Percentiles rank a stretch among this genome's conserved stretches.
Conservation (phyloP, 2,329 filamentous ascomycete genomes). For the Nemania sp. region DNA sequence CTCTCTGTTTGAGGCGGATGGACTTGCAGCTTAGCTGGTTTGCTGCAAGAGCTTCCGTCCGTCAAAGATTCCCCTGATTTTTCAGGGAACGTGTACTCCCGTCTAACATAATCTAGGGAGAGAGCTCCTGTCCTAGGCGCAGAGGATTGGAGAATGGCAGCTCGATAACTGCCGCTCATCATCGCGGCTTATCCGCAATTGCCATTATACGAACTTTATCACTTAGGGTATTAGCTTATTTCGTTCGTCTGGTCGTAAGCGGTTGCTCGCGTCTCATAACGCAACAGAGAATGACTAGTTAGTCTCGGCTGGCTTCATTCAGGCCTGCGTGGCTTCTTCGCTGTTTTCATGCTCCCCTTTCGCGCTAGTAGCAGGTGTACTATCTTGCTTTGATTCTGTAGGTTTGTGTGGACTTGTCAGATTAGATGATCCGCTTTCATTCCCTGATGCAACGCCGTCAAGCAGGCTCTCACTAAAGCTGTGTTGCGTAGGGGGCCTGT, state of each 20-base stretch:
- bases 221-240: conserved; percentile 15
- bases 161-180: background rate
- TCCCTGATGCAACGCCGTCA: conserved; percentile 51
- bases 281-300: background rate
- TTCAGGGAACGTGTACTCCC: background rate
- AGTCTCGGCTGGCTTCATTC: conserved; percentile 1
- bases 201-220: background rate
- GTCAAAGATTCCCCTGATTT: background rate
- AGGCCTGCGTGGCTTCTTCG: conserved; percentile 6
- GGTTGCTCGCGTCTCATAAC: conserved; percentile 20
- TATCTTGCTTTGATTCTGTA: conserved; percentile 28
- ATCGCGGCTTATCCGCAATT: background rate
- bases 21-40: background rate
- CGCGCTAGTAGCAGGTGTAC: background rate
- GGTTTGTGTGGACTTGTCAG: conserved; percentile 44
- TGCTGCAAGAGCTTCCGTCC: background rate
- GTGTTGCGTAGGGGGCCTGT: conserved; percentile 54
- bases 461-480: conserved; percentile 62
- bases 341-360: conserved; percentile 10
- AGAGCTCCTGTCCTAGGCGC: background rate
- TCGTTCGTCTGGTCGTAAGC: conserved; percentile 14
- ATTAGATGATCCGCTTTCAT: conserved; percentile 45
- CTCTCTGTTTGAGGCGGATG: background rate
- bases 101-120: background rate
- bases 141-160: background rate